Evolutionary conservation across 2,329 filamentous ascomycete genomes (phyloP).

Genomic region (Fusarium multiceps): DNA sequence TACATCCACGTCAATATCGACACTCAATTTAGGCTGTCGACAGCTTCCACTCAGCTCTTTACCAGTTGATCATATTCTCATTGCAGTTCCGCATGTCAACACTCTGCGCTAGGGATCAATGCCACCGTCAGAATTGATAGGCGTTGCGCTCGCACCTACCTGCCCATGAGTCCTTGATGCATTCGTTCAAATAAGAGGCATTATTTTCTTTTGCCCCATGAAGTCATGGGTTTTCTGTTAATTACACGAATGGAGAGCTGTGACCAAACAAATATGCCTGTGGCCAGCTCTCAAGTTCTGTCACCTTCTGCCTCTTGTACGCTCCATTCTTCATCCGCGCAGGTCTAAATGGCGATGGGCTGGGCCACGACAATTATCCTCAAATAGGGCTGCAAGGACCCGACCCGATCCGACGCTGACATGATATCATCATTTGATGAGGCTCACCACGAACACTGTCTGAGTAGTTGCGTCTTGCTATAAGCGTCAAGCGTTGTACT

Average conservation of each 20-base stretch:
- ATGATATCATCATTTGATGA: constrained; percentile 11
- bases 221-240: constrained; percentile 7
- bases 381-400: background rate
- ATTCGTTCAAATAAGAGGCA: background rate
- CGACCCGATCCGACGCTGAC: background rate
- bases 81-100: constrained; percentile 24
- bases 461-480: background rate
- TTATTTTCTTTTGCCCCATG: background rate
- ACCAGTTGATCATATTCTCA: constrained; percentile 12
- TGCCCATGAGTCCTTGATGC: background rate
- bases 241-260: background rate
- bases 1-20: constrained; percentile 26
- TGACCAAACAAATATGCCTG: background rate
- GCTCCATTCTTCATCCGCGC: background rate
- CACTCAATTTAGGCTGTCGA: constrained; percentile 33
- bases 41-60: constrained; percentile 21
- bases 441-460: background rate
- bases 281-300: background rate
- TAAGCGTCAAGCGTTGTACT: constrained; percentile 1
- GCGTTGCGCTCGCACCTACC: background rate
- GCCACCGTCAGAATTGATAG: constrained; percentile 13
- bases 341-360: background rate
- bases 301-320: background rate
- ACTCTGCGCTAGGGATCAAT: constrained; percentile 12
- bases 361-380: background rate